Percentiles rank a stretch among this genome's conserved stretches.
Conservation (phyloP, 2,329 filamentous ascomycete species). For the Aspergillus chevalieri region DNA sequence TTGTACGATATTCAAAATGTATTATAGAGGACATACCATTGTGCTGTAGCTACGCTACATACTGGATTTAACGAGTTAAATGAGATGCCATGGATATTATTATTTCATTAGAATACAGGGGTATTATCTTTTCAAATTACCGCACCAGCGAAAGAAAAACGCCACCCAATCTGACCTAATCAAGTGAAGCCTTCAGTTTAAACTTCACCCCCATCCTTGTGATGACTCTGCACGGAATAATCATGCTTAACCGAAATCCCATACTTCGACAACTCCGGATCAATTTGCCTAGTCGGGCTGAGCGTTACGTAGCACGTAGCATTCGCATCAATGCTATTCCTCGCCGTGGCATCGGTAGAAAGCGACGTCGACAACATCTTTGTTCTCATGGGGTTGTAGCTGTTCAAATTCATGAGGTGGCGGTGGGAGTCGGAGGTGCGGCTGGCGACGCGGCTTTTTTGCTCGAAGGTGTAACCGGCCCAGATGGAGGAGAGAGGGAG, state of each 20-base stretch:
- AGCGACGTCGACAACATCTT: conserved; percentile 12
- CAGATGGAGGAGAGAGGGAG: conserved; percentile 63
- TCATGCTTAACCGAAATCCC: conserved; percentile 27
- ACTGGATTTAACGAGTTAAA: background rate
- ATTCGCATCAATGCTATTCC: conserved; percentile 7
- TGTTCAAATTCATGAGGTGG: conserved; percentile 3
- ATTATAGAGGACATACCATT: background rate
- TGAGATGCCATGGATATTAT: too few species aligned
- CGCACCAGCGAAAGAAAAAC: too few species aligned
- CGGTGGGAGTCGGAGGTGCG: conserved; percentile 14
- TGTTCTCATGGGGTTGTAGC: conserved; percentile 5
- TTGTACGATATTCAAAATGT: background rate
- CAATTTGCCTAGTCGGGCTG: conserved; percentile 8
- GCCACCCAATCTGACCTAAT: background rate
- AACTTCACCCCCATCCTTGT: conserved; percentile 3
- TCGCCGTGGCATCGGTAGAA: background rate
- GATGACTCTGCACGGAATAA: conserved; percentile 19
- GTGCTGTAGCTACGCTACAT: background rate
- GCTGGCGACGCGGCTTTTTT: conserved; percentile 6
- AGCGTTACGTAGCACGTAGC: conserved; percentile 24
- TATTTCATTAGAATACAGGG: too few species aligned
- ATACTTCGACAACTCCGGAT: conserved; percentile 12
- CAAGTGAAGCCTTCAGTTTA: background rate
- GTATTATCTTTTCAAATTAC: too few species aligned
- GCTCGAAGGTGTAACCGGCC: conserved; percentile 44